Conservation (phyloP, 352 stramenopile genomes). For the Globisporangium middletonii region DNA sequence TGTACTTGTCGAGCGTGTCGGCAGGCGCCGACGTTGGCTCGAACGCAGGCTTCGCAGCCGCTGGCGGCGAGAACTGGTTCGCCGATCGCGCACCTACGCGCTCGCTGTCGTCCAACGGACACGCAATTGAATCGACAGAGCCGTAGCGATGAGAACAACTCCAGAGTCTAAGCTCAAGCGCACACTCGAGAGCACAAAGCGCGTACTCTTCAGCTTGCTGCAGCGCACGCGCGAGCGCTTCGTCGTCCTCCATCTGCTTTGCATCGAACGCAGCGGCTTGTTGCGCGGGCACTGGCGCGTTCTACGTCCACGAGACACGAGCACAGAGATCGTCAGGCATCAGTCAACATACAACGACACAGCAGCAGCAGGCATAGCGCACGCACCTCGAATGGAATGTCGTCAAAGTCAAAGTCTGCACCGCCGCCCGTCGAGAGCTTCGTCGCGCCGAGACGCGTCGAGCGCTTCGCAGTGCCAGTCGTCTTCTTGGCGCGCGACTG, state of each 20-base stretch:
- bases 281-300: constrained; percentile 40
- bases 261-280: constrained; percentile 22
- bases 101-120: constrained; percentile 18
- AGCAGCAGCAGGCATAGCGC: neutral
- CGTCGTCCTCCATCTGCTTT: constrained; percentile 86
- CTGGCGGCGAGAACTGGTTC: constrained; percentile 9
- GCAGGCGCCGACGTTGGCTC: constrained; percentile 10
- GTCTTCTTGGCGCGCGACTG: constrained; percentile 62
- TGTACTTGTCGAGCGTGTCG: constrained; percentile 88
- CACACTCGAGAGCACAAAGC: neutral
- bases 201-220: constrained; percentile 78
- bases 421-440: constrained; percentile 58
- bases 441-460: constrained; percentile 58
- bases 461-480: constrained; percentile 34
- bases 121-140: neutral
- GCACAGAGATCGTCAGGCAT: neutral
- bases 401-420: constrained; percentile 86
- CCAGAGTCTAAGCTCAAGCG: too few relatives aligned
- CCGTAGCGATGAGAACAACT: neutral
- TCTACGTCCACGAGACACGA: constrained; percentile 25
- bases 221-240: constrained; percentile 73
- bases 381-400: constrained; percentile 79
- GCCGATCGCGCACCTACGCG: constrained; percentile 4
- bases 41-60: constrained; percentile 6
- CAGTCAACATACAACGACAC: neutral